Conservation (phyloP, 2,329 filamentous ascomycete species). For the Neophaeococcomyces mojaviensis region DNA sequence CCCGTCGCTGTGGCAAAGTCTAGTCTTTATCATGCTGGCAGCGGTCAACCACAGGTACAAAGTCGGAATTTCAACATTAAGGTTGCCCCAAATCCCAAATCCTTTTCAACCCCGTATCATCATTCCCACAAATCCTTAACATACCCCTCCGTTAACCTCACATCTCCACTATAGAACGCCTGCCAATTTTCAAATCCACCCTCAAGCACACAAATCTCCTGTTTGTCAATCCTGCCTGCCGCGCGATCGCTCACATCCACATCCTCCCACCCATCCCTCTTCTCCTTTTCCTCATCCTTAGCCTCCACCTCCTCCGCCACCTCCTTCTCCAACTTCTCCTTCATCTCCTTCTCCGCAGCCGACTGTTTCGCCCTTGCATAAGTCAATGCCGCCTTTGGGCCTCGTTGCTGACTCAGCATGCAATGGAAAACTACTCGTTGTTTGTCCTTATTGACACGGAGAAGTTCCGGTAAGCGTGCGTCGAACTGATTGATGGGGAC, state of each 20-base stretch:
- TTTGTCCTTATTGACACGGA: constrained; percentile 67
- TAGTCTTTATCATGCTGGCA: too few species aligned
- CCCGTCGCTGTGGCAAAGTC: too few species aligned
- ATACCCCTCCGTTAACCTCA: constrained; percentile 74
- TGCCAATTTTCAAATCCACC: constrained; percentile 86
- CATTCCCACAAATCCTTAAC: constrained; percentile 72
- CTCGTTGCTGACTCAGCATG: constrained; percentile 81
- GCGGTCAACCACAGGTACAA: too few species aligned
- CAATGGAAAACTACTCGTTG: constrained; percentile 91
- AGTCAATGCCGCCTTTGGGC: constrained; percentile 71
- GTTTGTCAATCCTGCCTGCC: constrained; percentile 29
- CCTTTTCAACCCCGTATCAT: too few species aligned
- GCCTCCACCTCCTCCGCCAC: constrained; percentile 17
- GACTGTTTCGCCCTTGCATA: constrained; percentile 49
- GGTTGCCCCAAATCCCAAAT: too few species aligned
- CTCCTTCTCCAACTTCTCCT: constrained; percentile 7
- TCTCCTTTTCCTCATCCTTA: constrained; percentile 18
- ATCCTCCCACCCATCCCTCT: constrained; percentile 12
- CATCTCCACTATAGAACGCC: constrained; percentile 67
- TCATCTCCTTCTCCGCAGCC: constrained; percentile 14
- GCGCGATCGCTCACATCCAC: constrained; percentile 13
- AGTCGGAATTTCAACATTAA: too few species aligned
- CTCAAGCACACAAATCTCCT: constrained; percentile 75
- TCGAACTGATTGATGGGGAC: constrained; percentile 68
- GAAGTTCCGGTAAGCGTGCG: constrained; percentile 69